Base-by-base conservation (phyloP, 352 stramenopile genomes). In the Phytophthora hybrid region DNA sequence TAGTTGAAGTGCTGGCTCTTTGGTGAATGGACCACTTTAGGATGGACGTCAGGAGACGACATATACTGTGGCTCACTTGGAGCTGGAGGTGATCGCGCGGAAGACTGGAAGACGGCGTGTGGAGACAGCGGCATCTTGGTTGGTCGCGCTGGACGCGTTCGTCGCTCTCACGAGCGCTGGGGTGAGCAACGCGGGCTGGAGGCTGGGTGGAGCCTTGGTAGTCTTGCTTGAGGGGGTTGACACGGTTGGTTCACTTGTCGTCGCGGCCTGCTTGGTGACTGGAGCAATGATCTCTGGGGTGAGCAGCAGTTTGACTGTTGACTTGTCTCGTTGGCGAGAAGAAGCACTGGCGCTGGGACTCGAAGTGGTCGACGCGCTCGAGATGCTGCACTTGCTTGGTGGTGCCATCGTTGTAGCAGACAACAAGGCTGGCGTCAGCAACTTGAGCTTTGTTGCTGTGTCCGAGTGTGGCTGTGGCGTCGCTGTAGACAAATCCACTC, bases 1-100 rank as follows among this genome's bases (percentile, higher is more conserved):
- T 21, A 51, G 29, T 57, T 66, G 44, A 66, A 66, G 59, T 66
- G 47, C 59, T 66, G 46, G n/a, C 59, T 66, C 59, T 66, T 31
- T 63, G 29, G 7, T 3, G 7, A 16, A 31, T 56, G 49, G 49
- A 31, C 44, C 44, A 52, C n/a, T 52, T 52, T 21, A 23, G 2
- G n/a, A 11, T 52, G 44, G 44, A 52, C 44, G 41, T 19, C 34
- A 14, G 34, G 9, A 14, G 13, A 16, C 34, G 34, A 14, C 34
- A 16, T 44, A 16, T 16, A 52, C 29, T 31, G 29, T 31, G 26
- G 29, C 29, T 31, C 29, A 31, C 29, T 31, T 0, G 29, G 8
- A 31, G 29, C 29, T 31, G 29, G 29, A 31, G 29, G 29, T 31
- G 29, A 31, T 31, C 4, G 29, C 8, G 29, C 29, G 29, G 29